phyloP scores from a whole-genome alignment of 208 protist genomes.

The Trypanosoma conorhini region DNA sequence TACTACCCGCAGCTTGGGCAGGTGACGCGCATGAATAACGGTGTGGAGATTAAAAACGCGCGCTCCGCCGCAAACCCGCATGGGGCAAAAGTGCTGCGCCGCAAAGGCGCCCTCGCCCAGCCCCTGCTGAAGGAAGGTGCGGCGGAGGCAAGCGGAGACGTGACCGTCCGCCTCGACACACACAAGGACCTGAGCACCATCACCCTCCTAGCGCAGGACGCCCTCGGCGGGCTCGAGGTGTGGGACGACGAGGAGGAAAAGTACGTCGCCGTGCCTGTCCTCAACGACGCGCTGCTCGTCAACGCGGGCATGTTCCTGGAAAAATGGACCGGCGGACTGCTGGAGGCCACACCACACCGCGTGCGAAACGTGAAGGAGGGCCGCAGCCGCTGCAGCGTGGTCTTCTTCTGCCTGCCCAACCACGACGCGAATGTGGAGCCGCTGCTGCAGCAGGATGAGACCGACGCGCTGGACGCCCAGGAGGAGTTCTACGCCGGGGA shows the following conservation, averaged over 20 bases:
- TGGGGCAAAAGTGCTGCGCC: slow-evolving; percentile 77
- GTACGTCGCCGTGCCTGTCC: slow-evolving; percentile 72
- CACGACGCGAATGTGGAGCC: slow-evolving; percentile 84
- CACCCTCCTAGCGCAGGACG: slow-evolving; percentile 84
- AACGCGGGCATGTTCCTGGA: slow-evolving; percentile 88
- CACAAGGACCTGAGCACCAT: slow-evolving; percentile 89
- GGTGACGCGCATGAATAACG: slow-evolving; percentile 39
- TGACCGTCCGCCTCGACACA: slow-evolving; percentile 65
- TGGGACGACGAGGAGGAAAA: slow-evolving; percentile 70
- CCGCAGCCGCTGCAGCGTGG: slow-evolving; percentile 77
- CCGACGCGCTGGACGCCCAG: slow-evolving; percentile 69
- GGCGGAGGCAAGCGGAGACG: slow-evolving; percentile 24
- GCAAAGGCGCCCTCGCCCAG: slow-evolving; percentile 62
- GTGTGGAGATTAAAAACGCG: slow-evolving; percentile 50
- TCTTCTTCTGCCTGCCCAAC: slow-evolving; percentile 84
- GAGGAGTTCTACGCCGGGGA: slow-evolving; percentile 81
- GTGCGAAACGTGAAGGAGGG: slow-evolving; percentile 68
- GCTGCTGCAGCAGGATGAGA: slow-evolving; percentile 85
- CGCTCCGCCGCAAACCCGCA: slow-evolving; percentile 61
- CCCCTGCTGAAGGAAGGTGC: slow-evolving; percentile 28
- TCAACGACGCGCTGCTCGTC: slow-evolving; percentile 84
- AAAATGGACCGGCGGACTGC: slow-evolving; percentile 83
- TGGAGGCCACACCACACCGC: slow-evolving; percentile 86
- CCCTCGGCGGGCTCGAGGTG: slow-evolving; percentile 81
- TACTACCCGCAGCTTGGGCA: slow-evolving; percentile 78